Evolutionary conservation across 208 protist genomes (phyloP).

Genomic region (Crithidia brevicula): DNA sequence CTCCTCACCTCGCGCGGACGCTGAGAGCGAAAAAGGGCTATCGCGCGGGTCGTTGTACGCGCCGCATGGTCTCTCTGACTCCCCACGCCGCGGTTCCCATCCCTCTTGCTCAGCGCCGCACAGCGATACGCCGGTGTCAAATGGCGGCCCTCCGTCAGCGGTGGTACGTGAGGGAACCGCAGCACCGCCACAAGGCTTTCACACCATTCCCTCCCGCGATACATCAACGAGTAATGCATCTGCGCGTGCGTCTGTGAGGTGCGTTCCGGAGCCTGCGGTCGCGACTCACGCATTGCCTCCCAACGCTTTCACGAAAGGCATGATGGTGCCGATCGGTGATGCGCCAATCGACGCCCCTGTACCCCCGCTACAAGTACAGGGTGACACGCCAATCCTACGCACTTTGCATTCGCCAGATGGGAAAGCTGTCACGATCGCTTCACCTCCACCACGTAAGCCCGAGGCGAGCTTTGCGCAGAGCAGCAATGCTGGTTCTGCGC

Average conservation of each 20-base stretch:
- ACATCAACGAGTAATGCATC: not conserved
- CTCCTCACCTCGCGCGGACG: not conserved
- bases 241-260: not conserved
- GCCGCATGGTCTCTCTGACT: constrained; percentile 23
- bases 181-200: not conserved
- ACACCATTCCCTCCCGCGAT: not conserved
- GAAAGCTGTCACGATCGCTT: not conserved
- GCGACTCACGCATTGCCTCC: too few species aligned
- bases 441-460: not conserved
- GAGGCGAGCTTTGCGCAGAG: not conserved
- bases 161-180: constrained; percentile 9
- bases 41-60: not conserved
- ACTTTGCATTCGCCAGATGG: not conserved
- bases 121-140: constrained; percentile 6
- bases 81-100: constrained; percentile 5
- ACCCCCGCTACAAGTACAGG: too few species aligned
- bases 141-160: constrained; percentile 2
- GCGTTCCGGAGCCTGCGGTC: too few species aligned
- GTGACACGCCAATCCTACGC: not conserved
- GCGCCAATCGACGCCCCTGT: too few species aligned
- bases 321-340: too few species aligned
- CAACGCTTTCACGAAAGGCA: too few species aligned
- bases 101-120: constrained; percentile 3
- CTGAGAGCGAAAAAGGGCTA: not conserved
- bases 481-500: not conserved